These are phyloP conservation scores for Pleurotus eryngii DNA, from an alignment of 768 basidiomycete genomes.

Conservation along the genomic window DNA sequence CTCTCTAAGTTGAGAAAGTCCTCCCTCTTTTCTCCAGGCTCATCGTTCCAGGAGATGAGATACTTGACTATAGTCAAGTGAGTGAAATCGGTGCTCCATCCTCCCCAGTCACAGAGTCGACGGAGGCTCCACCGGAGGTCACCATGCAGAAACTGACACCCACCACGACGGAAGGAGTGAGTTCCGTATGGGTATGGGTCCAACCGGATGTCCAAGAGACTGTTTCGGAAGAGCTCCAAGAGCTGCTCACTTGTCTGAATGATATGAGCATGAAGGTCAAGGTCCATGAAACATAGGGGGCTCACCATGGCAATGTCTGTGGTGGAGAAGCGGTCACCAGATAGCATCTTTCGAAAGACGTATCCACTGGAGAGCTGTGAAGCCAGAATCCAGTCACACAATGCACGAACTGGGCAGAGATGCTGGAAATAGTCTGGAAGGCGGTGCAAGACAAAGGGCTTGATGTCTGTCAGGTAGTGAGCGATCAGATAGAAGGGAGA, in stretches of 20 bases:
- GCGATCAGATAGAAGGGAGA: neutral
- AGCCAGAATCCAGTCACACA: slow-evolving; percentile 25
- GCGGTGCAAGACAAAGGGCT: slow-evolving; percentile 25
- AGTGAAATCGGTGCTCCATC: slow-evolving; percentile 39
- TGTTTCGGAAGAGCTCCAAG: slow-evolving; percentile 35
- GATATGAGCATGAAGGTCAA: neutral
- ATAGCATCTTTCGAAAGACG: slow-evolving; percentile 27
- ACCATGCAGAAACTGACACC: slow-evolving; percentile 28
- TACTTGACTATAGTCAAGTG: slow-evolving; percentile 40
- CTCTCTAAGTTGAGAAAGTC: slow-evolving; percentile 33
- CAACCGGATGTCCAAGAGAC: slow-evolving; percentile 34
- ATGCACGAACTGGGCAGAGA: slow-evolving; percentile 31
- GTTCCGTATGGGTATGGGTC: slow-evolving; percentile 36
- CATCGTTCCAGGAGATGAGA: slow-evolving; percentile 37
- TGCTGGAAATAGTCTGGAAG: slow-evolving; percentile 23
- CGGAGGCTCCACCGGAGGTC: no score
- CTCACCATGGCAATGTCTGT: slow-evolving; percentile 20
- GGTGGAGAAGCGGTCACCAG: slow-evolving; percentile 23
- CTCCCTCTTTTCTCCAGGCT: slow-evolving; percentile 26
- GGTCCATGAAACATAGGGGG: neutral
- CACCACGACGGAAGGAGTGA: slow-evolving; percentile 38
- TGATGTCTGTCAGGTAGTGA: slow-evolving; percentile 18
- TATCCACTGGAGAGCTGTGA: slow-evolving; percentile 23
- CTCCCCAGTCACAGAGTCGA: slow-evolving; percentile 44
- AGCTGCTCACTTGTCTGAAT: slow-evolving; percentile 32